These are phyloP conservation scores for Coniochaeta pulveracea DNA, from an alignment of 2,329 filamentous ascomycete genomes.

Conservation along the genomic window DNA sequence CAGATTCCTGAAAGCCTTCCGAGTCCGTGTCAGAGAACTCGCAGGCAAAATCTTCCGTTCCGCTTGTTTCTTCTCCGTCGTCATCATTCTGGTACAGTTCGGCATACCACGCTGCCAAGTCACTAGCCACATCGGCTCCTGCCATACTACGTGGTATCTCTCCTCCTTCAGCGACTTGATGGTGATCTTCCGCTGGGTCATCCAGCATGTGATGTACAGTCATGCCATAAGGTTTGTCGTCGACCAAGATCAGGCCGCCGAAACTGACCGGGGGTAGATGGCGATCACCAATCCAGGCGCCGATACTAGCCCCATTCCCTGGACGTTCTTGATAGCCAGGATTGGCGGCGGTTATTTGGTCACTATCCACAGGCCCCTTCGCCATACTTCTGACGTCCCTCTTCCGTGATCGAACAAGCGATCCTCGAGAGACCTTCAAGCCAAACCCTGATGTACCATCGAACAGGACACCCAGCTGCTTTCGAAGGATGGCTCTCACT, in stretches of 20 bases:
- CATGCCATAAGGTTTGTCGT: constrained; percentile 81
- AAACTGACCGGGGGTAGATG: constrained; percentile 87
- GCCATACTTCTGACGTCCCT: constrained; percentile 27
- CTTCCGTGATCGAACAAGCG: constrained; percentile 50
- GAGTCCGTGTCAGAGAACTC: constrained; percentile 54
- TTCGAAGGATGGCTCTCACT: constrained; percentile 59
- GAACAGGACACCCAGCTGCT: constrained; percentile 53
- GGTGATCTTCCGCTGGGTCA: constrained; percentile 37
- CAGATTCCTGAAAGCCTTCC: constrained; percentile 36
- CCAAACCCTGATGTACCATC: constrained; percentile 51
- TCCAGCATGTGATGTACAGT: constrained; percentile 96
- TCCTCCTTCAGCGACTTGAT: too few relatives aligned
- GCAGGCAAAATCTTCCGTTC: constrained; percentile 43
- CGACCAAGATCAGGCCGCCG: constrained; percentile 76
- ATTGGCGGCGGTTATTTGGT: constrained; percentile 43
- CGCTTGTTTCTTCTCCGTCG: constrained; percentile 26
- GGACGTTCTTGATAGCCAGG: constrained; percentile 69
- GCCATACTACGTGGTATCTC: constrained; percentile 28
- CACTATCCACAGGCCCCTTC: constrained; percentile 26
- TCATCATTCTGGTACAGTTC: constrained; percentile 22
- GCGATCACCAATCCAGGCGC: constrained; percentile 73
- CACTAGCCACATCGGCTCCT: constrained; percentile 19
- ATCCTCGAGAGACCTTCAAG: constrained; percentile 62
- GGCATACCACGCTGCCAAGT: constrained; percentile 30
- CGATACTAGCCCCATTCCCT: constrained; percentile 81